phyloP scores from a whole-genome alignment of 352 stramenopile species.

The Phytophthora constricta region DNA sequence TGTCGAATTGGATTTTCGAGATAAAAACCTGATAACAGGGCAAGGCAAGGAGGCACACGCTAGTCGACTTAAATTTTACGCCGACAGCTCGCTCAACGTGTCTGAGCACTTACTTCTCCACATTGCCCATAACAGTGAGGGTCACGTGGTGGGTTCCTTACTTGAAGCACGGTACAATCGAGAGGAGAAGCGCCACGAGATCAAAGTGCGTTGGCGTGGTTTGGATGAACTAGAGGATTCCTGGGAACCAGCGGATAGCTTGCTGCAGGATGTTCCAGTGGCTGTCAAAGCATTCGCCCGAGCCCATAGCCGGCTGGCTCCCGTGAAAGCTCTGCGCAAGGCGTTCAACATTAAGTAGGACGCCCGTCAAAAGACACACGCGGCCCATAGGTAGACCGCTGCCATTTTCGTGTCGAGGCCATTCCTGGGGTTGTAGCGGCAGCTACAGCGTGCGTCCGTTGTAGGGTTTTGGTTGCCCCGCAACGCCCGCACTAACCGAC shows the following conservation, averaged over 20 bases:
- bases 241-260: slow-evolving; percentile 15
- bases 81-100: slow-evolving; percentile 8
- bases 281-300: slow-evolving; percentile 6
- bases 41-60: slow-evolving; percentile 9
- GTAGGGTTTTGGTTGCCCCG: too few species aligned
- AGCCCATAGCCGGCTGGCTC: neutral
- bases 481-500: too few species aligned
- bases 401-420: too few species aligned
- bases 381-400: too few species aligned
- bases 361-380: too few species aligned
- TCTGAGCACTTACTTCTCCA: slow-evolving; percentile 14
- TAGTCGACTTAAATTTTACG: slow-evolving; percentile 25
- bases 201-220: slow-evolving; percentile 15
- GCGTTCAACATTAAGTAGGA: slow-evolving; percentile 1
- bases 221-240: slow-evolving; percentile 15
- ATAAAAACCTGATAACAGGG: slow-evolving; percentile 11
- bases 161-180: neutral
- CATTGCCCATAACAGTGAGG: too few species aligned
- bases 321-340: neutral
- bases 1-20: slow-evolving; percentile 25
- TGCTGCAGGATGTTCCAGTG: slow-evolving; percentile 16
- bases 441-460: too few species aligned
- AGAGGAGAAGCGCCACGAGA: slow-evolving; percentile 3
- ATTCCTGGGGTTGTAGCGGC: too few species aligned
- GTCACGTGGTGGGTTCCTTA: slow-evolving; percentile 11